Evolutionary conservation across 2,329 filamentous ascomycete genomes (phyloP).

Genomic region (Claviceps citrina): DNA sequence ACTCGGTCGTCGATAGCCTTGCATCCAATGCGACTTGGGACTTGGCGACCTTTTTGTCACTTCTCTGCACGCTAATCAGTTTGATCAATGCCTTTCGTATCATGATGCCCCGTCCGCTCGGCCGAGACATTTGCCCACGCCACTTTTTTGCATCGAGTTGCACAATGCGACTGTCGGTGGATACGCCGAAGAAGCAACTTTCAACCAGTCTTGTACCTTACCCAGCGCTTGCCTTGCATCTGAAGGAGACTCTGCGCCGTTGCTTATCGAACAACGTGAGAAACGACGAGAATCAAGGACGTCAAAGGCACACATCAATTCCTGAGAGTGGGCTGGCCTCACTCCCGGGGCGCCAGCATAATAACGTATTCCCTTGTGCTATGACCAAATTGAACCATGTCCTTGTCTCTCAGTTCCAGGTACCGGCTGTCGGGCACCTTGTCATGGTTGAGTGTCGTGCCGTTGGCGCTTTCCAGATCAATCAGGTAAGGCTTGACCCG

Average conservation of each 20-base stretch:
- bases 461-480: slow-evolving; percentile 86
- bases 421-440: slow-evolving; percentile 61
- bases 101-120: neutral
- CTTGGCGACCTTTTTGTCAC: neutral
- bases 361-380: slow-evolving; percentile 91
- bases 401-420: slow-evolving; percentile 73
- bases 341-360: slow-evolving; percentile 52
- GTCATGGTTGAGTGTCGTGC: slow-evolving; percentile 68
- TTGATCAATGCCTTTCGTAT: neutral
- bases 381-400: slow-evolving; percentile 75
- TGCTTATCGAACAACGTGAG: neutral
- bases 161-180: neutral
- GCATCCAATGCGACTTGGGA: slow-evolving; percentile 2
- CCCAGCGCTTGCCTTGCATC: neutral
- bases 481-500: slow-evolving; percentile 78
- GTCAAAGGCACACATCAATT: neutral
- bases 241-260: neutral
- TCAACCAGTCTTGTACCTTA: neutral
- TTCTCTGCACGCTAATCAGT: neutral
- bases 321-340: slow-evolving; percentile 1
- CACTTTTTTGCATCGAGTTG: neutral
- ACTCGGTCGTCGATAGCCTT: slow-evolving; percentile 1
- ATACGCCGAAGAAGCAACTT: neutral
- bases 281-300: neutral
- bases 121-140: neutral